Base-by-base conservation (phyloP, 179 eudicot species). In the Gypsophila paniculata region DNA sequence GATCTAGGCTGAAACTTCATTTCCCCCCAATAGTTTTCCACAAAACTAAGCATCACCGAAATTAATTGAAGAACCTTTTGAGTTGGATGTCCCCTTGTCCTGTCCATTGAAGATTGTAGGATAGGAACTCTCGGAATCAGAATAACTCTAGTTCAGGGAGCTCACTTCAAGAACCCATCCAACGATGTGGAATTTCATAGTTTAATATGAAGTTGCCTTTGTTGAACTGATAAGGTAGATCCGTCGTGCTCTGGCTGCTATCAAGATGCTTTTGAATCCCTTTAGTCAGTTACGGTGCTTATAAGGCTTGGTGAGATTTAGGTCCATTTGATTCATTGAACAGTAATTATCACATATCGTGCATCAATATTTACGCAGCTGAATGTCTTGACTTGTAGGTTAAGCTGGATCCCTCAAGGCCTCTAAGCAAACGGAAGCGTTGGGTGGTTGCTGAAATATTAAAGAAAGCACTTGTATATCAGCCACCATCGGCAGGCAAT, bases 381-480 rank as follows among this genome's bases (percentile, higher is more conserved):
- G 23, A 48, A 75, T 38, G 42, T 32, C 48, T 62, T 51, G 29
- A n/a, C 22, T 51, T 86, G 68, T 89, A 91, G 95, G 99, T 94
- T 75, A 84, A 78, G 72, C 74, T 91, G 78, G 91, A 94, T 74
- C 96, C 94, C 49, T 91, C 96, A 14, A 85, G 96, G 77, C 99
- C 99, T 48, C 85, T 94, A 62, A 94, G 97, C 83, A 94, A 94
- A 82, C 89, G 80, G 54, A 94, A 94, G 84, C 72, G 75, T 62
- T 91, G 99, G 97, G 66, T 84, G 23, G 97, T 91, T 60, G 92
- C 96, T 26, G 96, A 91, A 57, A 88, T 91, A 80, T 77, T 94
- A 75, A 94, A 88, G 86, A 94, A 84, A 75, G 97, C 96, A 61
- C 84, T 88, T 55, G 88, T 94, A 13, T 94, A 90, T 71, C 79